phyloP scores from a whole-genome alignment of 2,329 filamentous ascomycete genomes.

The Nakataea oryzae region DNA sequence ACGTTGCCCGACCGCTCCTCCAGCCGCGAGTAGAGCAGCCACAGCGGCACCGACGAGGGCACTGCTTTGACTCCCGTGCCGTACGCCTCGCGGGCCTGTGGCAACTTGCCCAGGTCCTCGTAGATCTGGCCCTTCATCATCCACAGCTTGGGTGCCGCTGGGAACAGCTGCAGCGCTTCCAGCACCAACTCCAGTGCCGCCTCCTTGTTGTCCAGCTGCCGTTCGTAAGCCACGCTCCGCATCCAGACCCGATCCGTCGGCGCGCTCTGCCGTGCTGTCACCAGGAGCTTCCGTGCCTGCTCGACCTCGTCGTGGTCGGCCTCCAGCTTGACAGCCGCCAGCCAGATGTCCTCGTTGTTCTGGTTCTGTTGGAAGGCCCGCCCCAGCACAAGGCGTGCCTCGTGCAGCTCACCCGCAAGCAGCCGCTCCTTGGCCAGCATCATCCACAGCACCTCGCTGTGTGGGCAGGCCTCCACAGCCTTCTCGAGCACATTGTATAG shows the following conservation, averaged over 20 bases:
- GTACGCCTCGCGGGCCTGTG: slow-evolving; percentile 84
- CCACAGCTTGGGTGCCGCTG: slow-evolving; percentile 79
- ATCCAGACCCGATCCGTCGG: slow-evolving; percentile 96
- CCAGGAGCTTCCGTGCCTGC: slow-evolving; percentile 71
- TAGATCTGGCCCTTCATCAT: slow-evolving; percentile 99
- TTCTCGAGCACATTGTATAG: slow-evolving; percentile 83
- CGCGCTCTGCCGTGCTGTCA: slow-evolving; percentile 75
- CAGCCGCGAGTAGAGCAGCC: slow-evolving; percentile 78
- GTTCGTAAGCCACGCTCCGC: slow-evolving; percentile 88
- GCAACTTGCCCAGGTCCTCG: slow-evolving; percentile 66
- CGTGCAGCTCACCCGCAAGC: slow-evolving; percentile 79
- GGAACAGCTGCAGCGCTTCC: slow-evolving; percentile 78
- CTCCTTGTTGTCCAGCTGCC: slow-evolving; percentile 69
- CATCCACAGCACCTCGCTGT: slow-evolving; percentile 89
- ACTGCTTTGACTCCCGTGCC: slow-evolving; percentile 79
- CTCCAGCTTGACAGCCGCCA: slow-evolving; percentile 91
- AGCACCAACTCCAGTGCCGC: slow-evolving; percentile 79
- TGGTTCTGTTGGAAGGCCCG: slow-evolving; percentile 91
- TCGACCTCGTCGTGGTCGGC: slow-evolving; percentile 78
- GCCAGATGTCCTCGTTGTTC: slow-evolving; percentile 96
- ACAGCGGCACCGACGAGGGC: slow-evolving; percentile 73
- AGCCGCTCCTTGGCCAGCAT: slow-evolving; percentile 92
- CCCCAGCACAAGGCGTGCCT: slow-evolving; percentile 74
- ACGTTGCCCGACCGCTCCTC: slow-evolving; percentile 77
- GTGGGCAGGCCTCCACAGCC: slow-evolving; percentile 85